Evolutionary conservation across 202 grass and related monocot species (phyloP), one percentile per base, ranked within the genome.

Genomic region (Zoysia matrella): DNA sequence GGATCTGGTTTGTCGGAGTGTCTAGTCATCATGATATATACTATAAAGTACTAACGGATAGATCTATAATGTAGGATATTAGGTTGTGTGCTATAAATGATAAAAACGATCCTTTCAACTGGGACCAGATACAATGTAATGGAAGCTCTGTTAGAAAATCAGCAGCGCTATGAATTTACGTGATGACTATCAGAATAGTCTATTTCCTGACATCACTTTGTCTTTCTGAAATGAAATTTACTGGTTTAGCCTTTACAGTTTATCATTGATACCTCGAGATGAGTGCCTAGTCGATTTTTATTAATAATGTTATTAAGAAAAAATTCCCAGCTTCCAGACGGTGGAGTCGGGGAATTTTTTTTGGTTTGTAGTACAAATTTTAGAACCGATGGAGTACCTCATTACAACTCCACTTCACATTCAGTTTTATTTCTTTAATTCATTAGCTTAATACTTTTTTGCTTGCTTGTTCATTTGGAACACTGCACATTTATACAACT

Each of bases 31-130:
- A 8, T 63, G 68, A 53, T 44, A 68, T 36, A 47, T 22, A 22
- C 22, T 69, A 77, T 5, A 12, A 67, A 44, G 42, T 71, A 53
- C 41, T 67, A 10, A 85, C 72, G 15, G 67, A 60, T 73, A 77
- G 60, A 62, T 68, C 58, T 52, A 15, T n/a, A 2, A 11, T 58
- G 45, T 81, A 85, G 45, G 72, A 58, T 76, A 51, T 61, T n/a
- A 78, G 13, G 65, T 68, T 42, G 78, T 78, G 77, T 67, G 13
- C 70, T 68, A 13, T 85, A 86, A 73, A 78, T 89, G 47, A 46
- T 16, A 43, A 43, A 12, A 82, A 22, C 12, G 36, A 10, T 60
- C 40, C 12, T 65, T 68, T 80, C n/a, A 49, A 54, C 3, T 71
- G 47, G 53, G 60, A 62, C 50, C n/a, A 72, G 43, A 39, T 81